Percentiles rank a stretch among this genome's conserved stretches.
Conservation (phyloP, 768 basidiomycete genomes). For the Dictyophora rubrovolvata region DNA sequence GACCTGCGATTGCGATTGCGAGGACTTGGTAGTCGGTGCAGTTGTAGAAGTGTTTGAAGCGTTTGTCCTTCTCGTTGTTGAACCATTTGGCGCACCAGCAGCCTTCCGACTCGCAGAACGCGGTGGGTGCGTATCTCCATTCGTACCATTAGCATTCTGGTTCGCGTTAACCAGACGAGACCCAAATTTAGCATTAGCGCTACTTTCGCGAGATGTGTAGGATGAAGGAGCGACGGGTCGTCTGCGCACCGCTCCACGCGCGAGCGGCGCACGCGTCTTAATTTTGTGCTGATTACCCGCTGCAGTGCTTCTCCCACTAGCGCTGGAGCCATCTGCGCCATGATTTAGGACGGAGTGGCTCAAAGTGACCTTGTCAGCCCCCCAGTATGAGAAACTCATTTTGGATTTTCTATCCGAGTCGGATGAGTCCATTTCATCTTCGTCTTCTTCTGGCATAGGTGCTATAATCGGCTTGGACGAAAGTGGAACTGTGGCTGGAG, state of each 20-base stretch:
- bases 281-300: background rate
- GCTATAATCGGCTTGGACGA: constrained; percentile 40
- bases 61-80: background rate
- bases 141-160: constrained; percentile 34
- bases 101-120: constrained; percentile 51
- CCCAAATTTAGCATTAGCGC: constrained; percentile 90
- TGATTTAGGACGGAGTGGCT: constrained; percentile 63
- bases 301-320: background rate
- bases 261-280: constrained; percentile 2
- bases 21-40: constrained; percentile 36
- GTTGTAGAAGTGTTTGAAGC: constrained; percentile 14
- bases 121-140: constrained; percentile 18
- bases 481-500: constrained; percentile 46
- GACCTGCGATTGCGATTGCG: constrained; percentile 27
- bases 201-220: constrained; percentile 47
- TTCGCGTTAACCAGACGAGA: constrained; percentile 70
- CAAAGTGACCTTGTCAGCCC: constrained; percentile 82
- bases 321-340: constrained; percentile 10
- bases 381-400: constrained; percentile 93
- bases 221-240: constrained; percentile 13
- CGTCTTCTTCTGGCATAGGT: constrained; percentile 29
- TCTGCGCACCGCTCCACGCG: constrained; percentile 7
- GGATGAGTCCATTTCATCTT: constrained; percentile 53
- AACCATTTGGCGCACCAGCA: constrained; percentile 37
- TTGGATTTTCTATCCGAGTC: constrained; percentile 86